phyloP scores from a whole-genome alignment of 768 basidiomycete genomes.

The Boletellus ananiceps region DNA sequence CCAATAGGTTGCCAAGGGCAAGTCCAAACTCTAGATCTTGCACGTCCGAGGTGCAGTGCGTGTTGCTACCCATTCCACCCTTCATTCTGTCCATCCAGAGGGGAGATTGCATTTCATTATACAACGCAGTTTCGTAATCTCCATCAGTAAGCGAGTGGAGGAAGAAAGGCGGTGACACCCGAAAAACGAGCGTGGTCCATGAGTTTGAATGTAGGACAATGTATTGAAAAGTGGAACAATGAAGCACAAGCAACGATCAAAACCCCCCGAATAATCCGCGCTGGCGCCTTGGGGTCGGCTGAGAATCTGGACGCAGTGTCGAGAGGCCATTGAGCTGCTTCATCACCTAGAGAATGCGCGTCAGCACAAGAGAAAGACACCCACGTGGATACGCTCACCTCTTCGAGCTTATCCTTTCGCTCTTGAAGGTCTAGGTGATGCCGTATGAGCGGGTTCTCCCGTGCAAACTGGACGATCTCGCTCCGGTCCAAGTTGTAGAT shows the following conservation, averaged over 20 bases:
- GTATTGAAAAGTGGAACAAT: neutral
- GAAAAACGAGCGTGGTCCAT: slow-evolving; percentile 11
- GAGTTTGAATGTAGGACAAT: neutral
- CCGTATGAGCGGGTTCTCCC: slow-evolving; percentile 89
- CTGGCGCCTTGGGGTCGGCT: slow-evolving; percentile 66
- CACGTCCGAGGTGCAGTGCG: too few species aligned
- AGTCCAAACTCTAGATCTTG: slow-evolving; percentile 40
- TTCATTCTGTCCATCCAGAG: slow-evolving; percentile 9
- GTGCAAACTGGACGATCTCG: slow-evolving; percentile 88
- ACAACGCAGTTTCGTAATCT: slow-evolving; percentile 5
- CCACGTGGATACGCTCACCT: slow-evolving; percentile 43
- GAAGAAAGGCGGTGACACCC: neutral
- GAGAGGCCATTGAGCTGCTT: slow-evolving; percentile 91
- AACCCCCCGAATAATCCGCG: slow-evolving; percentile 79
- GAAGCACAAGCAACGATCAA: slow-evolving; percentile 35
- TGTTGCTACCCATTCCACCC: neutral
- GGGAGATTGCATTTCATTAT: slow-evolving; percentile 18
- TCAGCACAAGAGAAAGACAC: slow-evolving; percentile 4
- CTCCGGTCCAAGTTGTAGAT: slow-evolving; percentile 89
- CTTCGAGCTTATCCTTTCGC: slow-evolving; percentile 95
- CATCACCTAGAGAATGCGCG: slow-evolving; percentile 63
- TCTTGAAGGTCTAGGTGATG: slow-evolving; percentile 92
- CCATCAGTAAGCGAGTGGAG: neutral
- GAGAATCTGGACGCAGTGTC: slow-evolving; percentile 78
- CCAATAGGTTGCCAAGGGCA: slow-evolving; percentile 26